Evolutionary conservation across 306 rosid genomes (phyloP), one percentile per base, ranked within the genome.

Genomic region (Prosopis cineraria): DNA sequence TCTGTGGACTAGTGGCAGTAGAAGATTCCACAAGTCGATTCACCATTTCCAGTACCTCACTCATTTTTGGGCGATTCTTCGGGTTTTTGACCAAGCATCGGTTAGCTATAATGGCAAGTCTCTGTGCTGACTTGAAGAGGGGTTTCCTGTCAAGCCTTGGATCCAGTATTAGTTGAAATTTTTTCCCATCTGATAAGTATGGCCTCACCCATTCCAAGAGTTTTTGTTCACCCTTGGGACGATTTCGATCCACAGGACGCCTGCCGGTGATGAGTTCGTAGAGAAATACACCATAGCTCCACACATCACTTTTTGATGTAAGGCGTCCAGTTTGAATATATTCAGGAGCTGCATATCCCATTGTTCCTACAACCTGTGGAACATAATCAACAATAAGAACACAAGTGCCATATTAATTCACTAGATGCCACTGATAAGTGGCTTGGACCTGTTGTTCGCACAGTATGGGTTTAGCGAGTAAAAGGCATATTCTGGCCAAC

Each of bases 281-380:
- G 7, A 95, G 97, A 84, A 95, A 95, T 70, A 95, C 98, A 7
- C 99, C 99, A 25, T 86, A 95, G 83, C 98, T 86, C 99, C 99
- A 95, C 70, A 95, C 96, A 36, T 95, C 99, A 73, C 80, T 91
- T 85, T 93, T 95, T 44, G 90, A 85, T 22, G 98, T 89, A 19
- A 95, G 93, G 41, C 94, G 98, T 64, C 99, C 99, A 0, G 99
- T 95, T 84, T 84, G 96, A 74, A 95, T 37, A 84, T 93, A 95
- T 74, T 95, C 99, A 2, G 99, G 99, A 82, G 99, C 97, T 66
- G 99, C 97, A 78, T 95, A 95, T 48, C 99, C 99, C 91, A 88
- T 87, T 20, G 99, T 95, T 88, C 99, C 99, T 36, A 93, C 98
- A 78, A 90, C 91, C 99, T 95, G 83, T 59, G 77, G 75, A 75